Base-by-base conservation (phyloP, 139 green algal species). In the Raphidocelis subcapitata region DNA sequence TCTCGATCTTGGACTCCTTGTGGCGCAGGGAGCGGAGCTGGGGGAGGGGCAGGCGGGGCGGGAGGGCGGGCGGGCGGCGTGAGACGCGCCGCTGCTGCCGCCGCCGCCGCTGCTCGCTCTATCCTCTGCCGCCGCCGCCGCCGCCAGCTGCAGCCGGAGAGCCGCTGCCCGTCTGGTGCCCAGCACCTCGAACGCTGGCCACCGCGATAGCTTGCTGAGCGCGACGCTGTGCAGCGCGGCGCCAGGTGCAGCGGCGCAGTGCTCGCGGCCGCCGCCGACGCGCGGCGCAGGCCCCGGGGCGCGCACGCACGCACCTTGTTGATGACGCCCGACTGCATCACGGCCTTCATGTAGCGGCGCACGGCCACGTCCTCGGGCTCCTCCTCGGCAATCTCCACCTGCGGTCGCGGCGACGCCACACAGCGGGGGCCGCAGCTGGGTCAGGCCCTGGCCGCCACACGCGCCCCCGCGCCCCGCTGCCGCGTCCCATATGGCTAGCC, bases 281-380 rank as follows among this genome's bases (percentile, higher is more conserved):
- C 41, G 41, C n/a, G n/a, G n/a, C n/a, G n/a, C n/a, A n/a, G n/a
- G n/a, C n/a, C n/a, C n/a, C n/a, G n/a, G n/a, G n/a, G n/a, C n/a
- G n/a, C n/a, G 16, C 16, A 56, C 16, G 16, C n/a, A n/a, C 32
- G 60, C 41, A 78, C 72, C 72, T 78, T 72, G 72, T 78, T 78
- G 54, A 89, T 69, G 1, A 89, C 73, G 28, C 76, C 62, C 54
- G 67, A 81, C 49, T 89, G 80, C 75, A 86, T 71, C 21, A 89
- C 79, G 46, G 74, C 65, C 74, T 83, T 85, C 84, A 89, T 86
- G 78, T 84, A 89, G 49, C 81, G 79, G 64, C 75, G 80, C 55
- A 89, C 84, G 44, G 84, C 80, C 68, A 81, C 77, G 33, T 89
- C 84, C 75, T 89, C 84, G 2, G 84, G 78, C 80, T 89, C 84